Evolutionary conservation across 768 basidiomycete species (phyloP).

Genomic region (Nidula microcarpa): DNA sequence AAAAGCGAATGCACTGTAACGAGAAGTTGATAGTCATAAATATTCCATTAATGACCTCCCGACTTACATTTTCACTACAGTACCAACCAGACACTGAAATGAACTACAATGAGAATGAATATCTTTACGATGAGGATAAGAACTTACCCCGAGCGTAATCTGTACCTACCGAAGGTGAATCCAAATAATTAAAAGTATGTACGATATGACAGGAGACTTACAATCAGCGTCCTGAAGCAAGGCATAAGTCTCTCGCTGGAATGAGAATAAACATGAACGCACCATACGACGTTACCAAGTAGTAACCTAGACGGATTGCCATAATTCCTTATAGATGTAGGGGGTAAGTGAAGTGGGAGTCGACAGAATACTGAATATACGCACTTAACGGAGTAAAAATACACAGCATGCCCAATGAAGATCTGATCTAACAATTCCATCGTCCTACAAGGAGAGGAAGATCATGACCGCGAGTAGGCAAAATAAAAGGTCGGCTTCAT

Average conservation of each 20-base stretch:
- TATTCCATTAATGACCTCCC: not conserved
- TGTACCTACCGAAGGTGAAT: conserved; percentile 16
- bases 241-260: not conserved
- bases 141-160: conserved; percentile 30
- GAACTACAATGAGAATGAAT: conserved; percentile 1
- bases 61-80: conserved; percentile 53
- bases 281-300: conserved; percentile 30
- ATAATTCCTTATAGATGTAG: conserved; percentile 29
- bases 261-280: conserved; percentile 5
- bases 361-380: conserved; percentile 21
- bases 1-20: conserved; percentile 47
- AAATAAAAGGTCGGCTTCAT: not conserved
- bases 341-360: conserved; percentile 2
- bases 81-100: conserved; percentile 30
- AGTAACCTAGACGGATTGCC: conserved; percentile 19
- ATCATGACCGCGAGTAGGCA: too few relatives aligned
- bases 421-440: conserved; percentile 46
- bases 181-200: not conserved
- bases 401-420: conserved; percentile 49
- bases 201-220: conserved; percentile 16
- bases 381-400: conserved; percentile 49
- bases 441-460: conserved; percentile 22
- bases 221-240: conserved; percentile 28
- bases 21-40: not conserved
- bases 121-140: not conserved